Percentiles rank a stretch among this genome's conserved stretches.
These are phyloP conservation scores for Hypoxylon perforatum DNA, from an alignment of 495 filamentous ascomycete species.

Conservation along the genomic window DNA sequence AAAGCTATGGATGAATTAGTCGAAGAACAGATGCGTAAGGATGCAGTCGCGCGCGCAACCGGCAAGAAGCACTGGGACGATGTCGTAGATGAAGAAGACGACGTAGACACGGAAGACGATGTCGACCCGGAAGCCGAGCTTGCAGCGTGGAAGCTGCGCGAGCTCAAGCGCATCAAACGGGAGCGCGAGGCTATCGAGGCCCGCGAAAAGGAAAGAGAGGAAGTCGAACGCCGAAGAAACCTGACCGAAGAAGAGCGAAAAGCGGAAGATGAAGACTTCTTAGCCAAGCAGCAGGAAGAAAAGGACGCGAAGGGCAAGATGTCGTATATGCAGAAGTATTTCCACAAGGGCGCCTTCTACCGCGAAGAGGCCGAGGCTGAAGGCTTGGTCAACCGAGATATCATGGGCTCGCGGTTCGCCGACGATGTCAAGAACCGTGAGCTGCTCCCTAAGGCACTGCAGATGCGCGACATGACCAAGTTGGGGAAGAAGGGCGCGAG, in stretches of 20 bases:
- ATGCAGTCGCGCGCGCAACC: conserved; percentile 76
- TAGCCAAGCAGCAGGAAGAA: conserved; percentile 85
- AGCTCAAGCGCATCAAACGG: conserved; percentile 86
- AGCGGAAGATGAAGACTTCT: conserved; percentile 82
- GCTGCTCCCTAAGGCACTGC: conserved; percentile 89
- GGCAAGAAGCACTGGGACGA: conserved; percentile 90
- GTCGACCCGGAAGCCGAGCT: conserved; percentile 89
- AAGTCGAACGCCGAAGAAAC: conserved; percentile 87
- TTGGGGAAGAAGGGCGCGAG: conserved; percentile 92
- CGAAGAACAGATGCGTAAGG: conserved; percentile 86
- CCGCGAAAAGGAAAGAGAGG: conserved; percentile 85
- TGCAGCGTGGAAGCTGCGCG: conserved; percentile 93
- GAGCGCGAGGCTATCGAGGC: conserved; percentile 86
- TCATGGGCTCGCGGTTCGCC: conserved; percentile 81
- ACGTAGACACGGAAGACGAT: conserved; percentile 87
- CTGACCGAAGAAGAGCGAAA: conserved; percentile 88
- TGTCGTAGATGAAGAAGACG: conserved; percentile 79
- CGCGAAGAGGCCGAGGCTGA: conserved; percentile 79
- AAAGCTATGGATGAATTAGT: conserved; percentile 80
- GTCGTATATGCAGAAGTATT: conserved; percentile 94
- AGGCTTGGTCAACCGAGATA: conserved; percentile 78
- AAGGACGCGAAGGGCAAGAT: conserved; percentile 86
- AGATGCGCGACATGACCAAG: conserved; percentile 93
- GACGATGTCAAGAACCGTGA: conserved; percentile 86
- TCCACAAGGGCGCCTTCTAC: conserved; percentile 96